Percentiles rank a stretch among this genome's conserved stretches.
Evolutionary conservation across 2,329 filamentous ascomycete species (phyloP).

Genomic region (Mariannaea sp.): DNA sequence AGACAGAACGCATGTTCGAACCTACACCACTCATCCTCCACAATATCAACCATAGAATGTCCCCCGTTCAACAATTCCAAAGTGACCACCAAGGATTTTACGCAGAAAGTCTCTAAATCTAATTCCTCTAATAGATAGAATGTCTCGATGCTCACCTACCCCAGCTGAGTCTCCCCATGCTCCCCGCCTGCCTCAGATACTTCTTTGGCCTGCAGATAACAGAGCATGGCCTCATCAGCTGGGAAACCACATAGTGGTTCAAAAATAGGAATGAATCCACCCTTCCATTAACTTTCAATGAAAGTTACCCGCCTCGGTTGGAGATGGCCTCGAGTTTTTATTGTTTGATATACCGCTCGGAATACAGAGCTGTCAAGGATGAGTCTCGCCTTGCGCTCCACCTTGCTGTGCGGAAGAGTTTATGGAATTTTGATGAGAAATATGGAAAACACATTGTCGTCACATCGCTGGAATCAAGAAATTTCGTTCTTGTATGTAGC

Average conservation of each 20-base stretch:
- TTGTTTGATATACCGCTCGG: constrained; percentile 68
- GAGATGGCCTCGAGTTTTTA: constrained; percentile 33
- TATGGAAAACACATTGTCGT: neutral
- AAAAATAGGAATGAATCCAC: constrained; percentile 41
- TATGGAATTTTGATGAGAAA: neutral
- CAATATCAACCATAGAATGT: too few species aligned
- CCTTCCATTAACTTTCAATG: constrained; percentile 11
- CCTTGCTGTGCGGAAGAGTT: constrained; percentile 67
- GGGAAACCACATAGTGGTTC: constrained; percentile 49
- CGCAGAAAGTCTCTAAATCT: too few species aligned
- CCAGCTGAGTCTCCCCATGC: constrained; percentile 37
- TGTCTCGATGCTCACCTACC: constrained; percentile 50
- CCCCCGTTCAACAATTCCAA: too few species aligned
- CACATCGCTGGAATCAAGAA: constrained; percentile 14
- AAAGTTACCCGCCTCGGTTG: constrained; percentile 36
- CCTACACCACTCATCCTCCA: too few species aligned
- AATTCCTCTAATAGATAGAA: constrained; percentile 28
- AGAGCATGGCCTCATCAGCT: constrained; percentile 39
- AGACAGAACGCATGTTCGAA: too few species aligned
- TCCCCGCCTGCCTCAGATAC: constrained; percentile 35
- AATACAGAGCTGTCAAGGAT: constrained; percentile 79
- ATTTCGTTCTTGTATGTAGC: constrained; percentile 8
- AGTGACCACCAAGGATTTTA: too few species aligned
- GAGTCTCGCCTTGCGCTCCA: constrained; percentile 76
- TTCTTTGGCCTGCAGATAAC: constrained; percentile 42